phyloP scores from a whole-genome alignment of 2,329 filamentous ascomycete genomes.

The Cladosporium sp. region DNA sequence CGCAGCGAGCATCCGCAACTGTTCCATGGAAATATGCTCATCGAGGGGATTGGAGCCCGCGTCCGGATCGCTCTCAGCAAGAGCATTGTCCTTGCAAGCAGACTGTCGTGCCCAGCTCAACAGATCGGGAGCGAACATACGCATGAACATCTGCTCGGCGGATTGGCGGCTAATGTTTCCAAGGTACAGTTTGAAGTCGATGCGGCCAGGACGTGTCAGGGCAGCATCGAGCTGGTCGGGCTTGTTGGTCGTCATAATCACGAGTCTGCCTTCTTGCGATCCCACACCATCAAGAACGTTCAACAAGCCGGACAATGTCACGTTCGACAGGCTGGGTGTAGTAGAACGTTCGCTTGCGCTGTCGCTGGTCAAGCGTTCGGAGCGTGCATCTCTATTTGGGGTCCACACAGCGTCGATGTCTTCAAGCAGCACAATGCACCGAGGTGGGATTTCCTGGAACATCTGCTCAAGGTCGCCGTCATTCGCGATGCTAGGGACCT shows the following conservation, averaged over 20 bases:
- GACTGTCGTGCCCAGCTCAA: slow-evolving; percentile 24
- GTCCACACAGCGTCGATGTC: slow-evolving; percentile 45
- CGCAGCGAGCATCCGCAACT: slow-evolving; percentile 27
- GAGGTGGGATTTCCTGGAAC: slow-evolving; percentile 43
- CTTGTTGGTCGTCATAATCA: slow-evolving; percentile 79
- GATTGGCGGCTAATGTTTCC: slow-evolving; percentile 29
- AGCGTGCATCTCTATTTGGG: slow-evolving; percentile 21
- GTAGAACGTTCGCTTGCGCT: slow-evolving; percentile 24
- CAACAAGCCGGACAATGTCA: slow-evolving; percentile 67
- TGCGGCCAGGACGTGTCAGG: slow-evolving; percentile 69
- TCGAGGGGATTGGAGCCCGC: slow-evolving; percentile 22
- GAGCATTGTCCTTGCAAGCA: background rate
- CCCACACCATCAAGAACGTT: slow-evolving; percentile 81
- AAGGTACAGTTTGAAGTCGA: slow-evolving; percentile 51
- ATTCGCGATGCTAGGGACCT: slow-evolving; percentile 50
- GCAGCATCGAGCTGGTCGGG: slow-evolving; percentile 71
- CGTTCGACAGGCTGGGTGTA: slow-evolving; percentile 53
- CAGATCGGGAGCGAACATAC: slow-evolving; percentile 32
- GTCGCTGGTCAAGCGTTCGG: slow-evolving; percentile 21
- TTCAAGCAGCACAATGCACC: slow-evolving; percentile 47
- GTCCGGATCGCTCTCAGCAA: background rate
- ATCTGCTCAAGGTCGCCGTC: slow-evolving; percentile 59
- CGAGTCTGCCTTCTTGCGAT: slow-evolving; percentile 71
- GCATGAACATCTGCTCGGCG: slow-evolving; percentile 30
- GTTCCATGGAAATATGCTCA: slow-evolving; percentile 28